Percentiles rank a stretch among this genome's conserved stretches.
These are phyloP conservation scores for Cladorrhinum sp. DNA, from an alignment of 2,329 filamentous ascomycete genomes.

Conservation along the genomic window DNA sequence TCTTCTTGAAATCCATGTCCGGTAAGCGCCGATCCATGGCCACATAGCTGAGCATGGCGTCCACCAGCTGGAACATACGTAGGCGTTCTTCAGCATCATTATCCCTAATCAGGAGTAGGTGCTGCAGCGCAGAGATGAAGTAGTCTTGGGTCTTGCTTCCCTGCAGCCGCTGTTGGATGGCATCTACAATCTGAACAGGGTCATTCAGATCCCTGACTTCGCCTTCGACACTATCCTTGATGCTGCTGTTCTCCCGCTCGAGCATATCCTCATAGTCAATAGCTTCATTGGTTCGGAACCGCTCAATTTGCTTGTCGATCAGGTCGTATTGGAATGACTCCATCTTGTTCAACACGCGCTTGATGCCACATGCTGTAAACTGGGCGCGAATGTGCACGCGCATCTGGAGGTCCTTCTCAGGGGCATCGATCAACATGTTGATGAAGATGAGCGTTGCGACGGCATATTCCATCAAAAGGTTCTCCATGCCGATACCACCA, in stretches of 20 bases:
- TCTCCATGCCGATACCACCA: conserved; percentile 97
- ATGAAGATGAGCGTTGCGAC: conserved; percentile 91
- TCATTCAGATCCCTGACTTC: conserved; percentile 91
- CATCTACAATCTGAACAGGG: conserved; percentile 88
- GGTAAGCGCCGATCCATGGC: conserved; percentile 95
- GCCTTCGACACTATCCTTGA: conserved; percentile 81
- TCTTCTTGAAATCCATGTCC: conserved; percentile 97
- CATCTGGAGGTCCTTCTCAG: conserved; percentile 83
- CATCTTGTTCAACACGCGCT: conserved; percentile 93
- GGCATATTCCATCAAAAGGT: conserved; percentile 97
- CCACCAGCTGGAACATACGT: conserved; percentile 95
- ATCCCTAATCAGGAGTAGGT: conserved; percentile 87
- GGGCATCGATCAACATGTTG: conserved; percentile 94
- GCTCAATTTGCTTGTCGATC: conserved; percentile 96
- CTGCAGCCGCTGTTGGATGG: conserved; percentile 79
- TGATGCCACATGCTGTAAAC: conserved; percentile 93
- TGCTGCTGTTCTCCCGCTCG: conserved; percentile 84
- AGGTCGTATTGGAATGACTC: conserved; percentile 97
- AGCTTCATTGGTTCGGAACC: conserved; percentile 87
- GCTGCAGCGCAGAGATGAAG: conserved; percentile 92
- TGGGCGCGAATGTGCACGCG: conserved; percentile 93
- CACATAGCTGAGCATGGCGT: conserved; percentile 98
- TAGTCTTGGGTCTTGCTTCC: conserved; percentile 90
- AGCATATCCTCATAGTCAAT: conserved; percentile 98
- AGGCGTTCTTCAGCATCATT: conserved; percentile 89